Evolutionary conservation across 257 asterid species (phyloP).

Genomic region (Solanum chmielewskii): DNA sequence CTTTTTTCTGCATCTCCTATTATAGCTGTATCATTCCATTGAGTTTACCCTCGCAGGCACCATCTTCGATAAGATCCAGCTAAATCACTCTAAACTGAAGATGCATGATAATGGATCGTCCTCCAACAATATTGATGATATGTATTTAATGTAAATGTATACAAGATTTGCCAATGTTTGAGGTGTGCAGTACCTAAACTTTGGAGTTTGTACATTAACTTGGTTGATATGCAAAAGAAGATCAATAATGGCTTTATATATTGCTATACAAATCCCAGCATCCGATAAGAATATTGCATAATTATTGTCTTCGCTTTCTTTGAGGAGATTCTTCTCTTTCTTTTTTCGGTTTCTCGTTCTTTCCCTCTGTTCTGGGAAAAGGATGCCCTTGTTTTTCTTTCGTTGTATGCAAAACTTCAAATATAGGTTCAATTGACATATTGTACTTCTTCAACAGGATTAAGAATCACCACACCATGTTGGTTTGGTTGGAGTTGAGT

Average conservation of each 20-base stretch:
- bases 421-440: not conserved
- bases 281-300: not conserved
- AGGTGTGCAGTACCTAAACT: not conserved
- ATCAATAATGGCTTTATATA: not conserved
- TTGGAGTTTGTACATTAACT: not conserved
- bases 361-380: not conserved
- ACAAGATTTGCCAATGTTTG: not conserved
- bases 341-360: not conserved
- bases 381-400: not conserved
- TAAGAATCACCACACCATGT: not conserved
- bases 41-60: slow-evolving; percentile 38
- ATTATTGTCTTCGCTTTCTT: not conserved
- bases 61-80: slow-evolving; percentile 25
- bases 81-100: not conserved
- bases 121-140: not conserved
- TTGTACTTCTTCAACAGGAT: not conserved
- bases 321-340: not conserved
- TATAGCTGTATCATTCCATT: not conserved
- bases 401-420: not conserved
- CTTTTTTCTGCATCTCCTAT: not conserved
- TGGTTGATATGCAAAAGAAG: not conserved
- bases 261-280: not conserved
- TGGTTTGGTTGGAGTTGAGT: not conserved
- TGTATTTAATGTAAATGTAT: not conserved
- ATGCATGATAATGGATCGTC: not conserved